Evolutionary conservation across 2,329 filamentous ascomycete species (phyloP), one percentile per base, ranked within the genome.

Genomic region (Gremmenia infestans): DNA sequence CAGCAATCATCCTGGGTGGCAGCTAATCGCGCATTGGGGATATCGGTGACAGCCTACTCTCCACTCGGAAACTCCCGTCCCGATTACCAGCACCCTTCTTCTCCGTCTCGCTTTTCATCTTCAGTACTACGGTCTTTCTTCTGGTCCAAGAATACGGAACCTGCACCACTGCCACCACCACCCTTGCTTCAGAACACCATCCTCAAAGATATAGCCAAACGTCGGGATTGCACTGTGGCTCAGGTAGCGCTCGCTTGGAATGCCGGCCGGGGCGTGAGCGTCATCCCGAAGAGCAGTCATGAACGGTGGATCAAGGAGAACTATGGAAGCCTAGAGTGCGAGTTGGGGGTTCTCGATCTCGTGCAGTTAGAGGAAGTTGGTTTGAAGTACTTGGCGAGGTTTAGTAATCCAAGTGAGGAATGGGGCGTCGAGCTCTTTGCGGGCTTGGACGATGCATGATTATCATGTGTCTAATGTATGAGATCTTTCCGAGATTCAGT

Each of bases 261-360:
- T 0, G 65, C 78, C 6, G 70, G 72, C 57, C 67, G 78, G 17
- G 76, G 74, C 9, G 77, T 74, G 2, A 68, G 71, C 42, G 75
- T 81, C 4, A 80, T 81, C 42, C 79, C 78, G 1, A 81, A 81
- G 68, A 77, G 73, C 52, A 71, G 71, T 4, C 74, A 76, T 56
- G 69, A 72, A 50, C 60, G 68, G 42, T 64, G 74, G 37, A 75
- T 80, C 23, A 54, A 65, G 17, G 73, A 80, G 64, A 80, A 81
- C 57, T 68, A 76, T 6, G 70, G 65, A 1, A 76, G 85, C 54
- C 74, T 78, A 45, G 75, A 85, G 4, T 72, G 77, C 50, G 60
- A 56, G 8, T 70, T 78, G 56, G 46, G 42, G 2, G 68, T 68
- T 6, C 60, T 68, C 6, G 68, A 70, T 28, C 74, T 80, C 63